Percentiles rank a stretch among this genome's conserved stretches.
These are phyloP conservation scores for Raffaelea albimanens DNA, from an alignment of 2,329 filamentous ascomycete species.

Conservation along the genomic window DNA sequence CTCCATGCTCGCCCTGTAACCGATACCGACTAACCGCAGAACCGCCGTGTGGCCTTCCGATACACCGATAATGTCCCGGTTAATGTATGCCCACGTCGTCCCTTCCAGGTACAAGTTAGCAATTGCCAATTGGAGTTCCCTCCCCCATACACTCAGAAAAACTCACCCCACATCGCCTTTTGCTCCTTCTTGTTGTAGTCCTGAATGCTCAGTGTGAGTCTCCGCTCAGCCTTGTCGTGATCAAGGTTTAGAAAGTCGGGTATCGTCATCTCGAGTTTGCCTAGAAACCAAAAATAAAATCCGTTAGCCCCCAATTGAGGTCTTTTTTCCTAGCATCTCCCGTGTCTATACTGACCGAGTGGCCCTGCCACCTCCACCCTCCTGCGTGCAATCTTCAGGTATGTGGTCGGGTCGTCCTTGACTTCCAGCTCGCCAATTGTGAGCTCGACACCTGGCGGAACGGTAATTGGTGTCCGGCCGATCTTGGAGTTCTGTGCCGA, in stretches of 20 bases:
- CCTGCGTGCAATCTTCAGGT: slow-evolving; percentile 51
- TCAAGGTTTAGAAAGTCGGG: slow-evolving; percentile 67
- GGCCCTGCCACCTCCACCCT: slow-evolving; percentile 73
- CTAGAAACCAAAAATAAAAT: slow-evolving; percentile 37
- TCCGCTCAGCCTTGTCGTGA: slow-evolving; percentile 53
- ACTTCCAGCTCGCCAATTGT: slow-evolving; percentile 53
- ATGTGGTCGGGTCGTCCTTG: slow-evolving; percentile 46
- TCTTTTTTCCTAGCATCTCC: not conserved
- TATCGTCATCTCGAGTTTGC: slow-evolving; percentile 68
- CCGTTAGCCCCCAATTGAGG: not conserved
- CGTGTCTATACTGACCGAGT: slow-evolving; percentile 46
- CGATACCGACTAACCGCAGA: slow-evolving; percentile 85
- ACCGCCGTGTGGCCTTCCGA: slow-evolving; percentile 95
- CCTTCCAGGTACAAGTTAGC: no score
- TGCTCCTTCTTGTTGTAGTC: slow-evolving; percentile 63
- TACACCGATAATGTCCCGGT: slow-evolving; percentile 85
- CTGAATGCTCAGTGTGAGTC: slow-evolving; percentile 59
- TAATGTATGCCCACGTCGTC: slow-evolving; percentile 80
- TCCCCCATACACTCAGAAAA: no score
- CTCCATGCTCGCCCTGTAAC: slow-evolving; percentile 86
- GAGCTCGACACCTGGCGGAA: slow-evolving; percentile 78
- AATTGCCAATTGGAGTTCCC: no score
- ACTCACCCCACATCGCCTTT: slow-evolving; percentile 87
- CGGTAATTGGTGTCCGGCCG: slow-evolving; percentile 67
- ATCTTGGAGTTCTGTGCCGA: slow-evolving; percentile 66